These are phyloP conservation scores for Dionaea muscipula DNA, from an alignment of 179 eudicot species.

Conservation along the genomic window DNA sequence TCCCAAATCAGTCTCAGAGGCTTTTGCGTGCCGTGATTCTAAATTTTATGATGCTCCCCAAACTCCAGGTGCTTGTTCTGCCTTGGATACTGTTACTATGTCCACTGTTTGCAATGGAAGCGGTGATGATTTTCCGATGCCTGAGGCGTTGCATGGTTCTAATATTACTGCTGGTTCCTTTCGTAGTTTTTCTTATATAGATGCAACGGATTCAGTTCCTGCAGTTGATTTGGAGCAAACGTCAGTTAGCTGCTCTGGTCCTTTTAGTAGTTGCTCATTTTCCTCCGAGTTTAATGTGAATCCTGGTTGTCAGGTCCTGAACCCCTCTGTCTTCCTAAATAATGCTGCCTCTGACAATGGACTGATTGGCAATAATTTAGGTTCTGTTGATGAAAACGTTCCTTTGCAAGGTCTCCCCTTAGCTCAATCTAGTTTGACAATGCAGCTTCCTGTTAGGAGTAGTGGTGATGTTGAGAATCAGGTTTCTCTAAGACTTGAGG, in stretches of 20 bases:
- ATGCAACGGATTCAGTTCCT: constrained; percentile 9
- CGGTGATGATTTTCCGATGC: constrained; percentile 7
- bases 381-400: constrained; percentile 11
- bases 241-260: constrained; percentile 7
- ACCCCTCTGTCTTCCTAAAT: constrained; percentile 10
- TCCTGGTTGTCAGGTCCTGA: constrained; percentile 16
- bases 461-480: constrained; percentile 16
- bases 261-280: constrained; percentile 12
- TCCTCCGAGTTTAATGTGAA: constrained; percentile 7
- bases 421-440: constrained; percentile 12
- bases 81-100: constrained; percentile 12
- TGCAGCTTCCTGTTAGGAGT: constrained; percentile 13
- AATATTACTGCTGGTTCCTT: constrained; percentile 12
- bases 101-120: constrained; percentile 10
- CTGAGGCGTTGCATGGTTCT: constrained; percentile 14
- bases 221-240: constrained; percentile 14
- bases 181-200: constrained; percentile 9
- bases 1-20: constrained; percentile 16
- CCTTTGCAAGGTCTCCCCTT: constrained; percentile 12
- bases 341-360: constrained; percentile 2
- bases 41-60: constrained; percentile 8
- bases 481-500: constrained; percentile 13
- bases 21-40: constrained; percentile 4
- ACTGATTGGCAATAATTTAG: constrained; percentile 12
- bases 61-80: constrained; percentile 10